Evolutionary conservation across 371 early-diverging fungal species (phyloP), one percentile per base, ranked within the genome.

Genomic region (Mucor irregularis): DNA sequence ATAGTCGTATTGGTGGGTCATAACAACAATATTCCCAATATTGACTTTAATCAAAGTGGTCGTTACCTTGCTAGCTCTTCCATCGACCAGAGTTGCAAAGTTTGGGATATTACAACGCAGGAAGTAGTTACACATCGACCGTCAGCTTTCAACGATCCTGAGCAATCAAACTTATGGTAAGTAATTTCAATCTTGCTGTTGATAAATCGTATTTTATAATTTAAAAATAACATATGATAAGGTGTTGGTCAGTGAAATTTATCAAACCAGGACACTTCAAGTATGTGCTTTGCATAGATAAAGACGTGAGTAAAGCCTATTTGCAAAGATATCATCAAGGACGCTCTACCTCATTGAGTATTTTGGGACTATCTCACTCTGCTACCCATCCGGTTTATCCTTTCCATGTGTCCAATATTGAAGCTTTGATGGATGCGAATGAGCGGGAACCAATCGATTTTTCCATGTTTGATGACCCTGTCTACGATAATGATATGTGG

Each of bases 1-100:
- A 29, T 53, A 22, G 49, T 71, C 14, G 57, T 57, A 25, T 47
- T 82, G 8, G 34, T 34, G 17, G 87, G 86, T 0, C 89, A 89
- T 59, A 59, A 60, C 3, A 73, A 89, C 58, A 89, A 89, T 63
- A 71, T 89, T 9, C 89, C 89, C 0, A 66, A 64, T 29, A 69
- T 89, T 40, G 83, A 79, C 33, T 84, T 87, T 50, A 77, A 67
- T 40, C 22, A 53, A 11, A 72, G 79, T 13, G 89, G 87, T 11
- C 62, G 58, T 25, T 84, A 69, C 35, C 42, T 89, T 21, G 84
- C 75, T 11, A 82, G 81, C 19, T 71, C 79, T 21, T 85, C 86
- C 5, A 81, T 89, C 33, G 87, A 83, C 52, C 30, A 55, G 3
- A 70, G 71, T 13, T 76, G 81, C 50, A 65, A 68, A 28, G 31